Conservation (phyloP, 306 rosid genomes). For the Dryas drummondii region DNA sequence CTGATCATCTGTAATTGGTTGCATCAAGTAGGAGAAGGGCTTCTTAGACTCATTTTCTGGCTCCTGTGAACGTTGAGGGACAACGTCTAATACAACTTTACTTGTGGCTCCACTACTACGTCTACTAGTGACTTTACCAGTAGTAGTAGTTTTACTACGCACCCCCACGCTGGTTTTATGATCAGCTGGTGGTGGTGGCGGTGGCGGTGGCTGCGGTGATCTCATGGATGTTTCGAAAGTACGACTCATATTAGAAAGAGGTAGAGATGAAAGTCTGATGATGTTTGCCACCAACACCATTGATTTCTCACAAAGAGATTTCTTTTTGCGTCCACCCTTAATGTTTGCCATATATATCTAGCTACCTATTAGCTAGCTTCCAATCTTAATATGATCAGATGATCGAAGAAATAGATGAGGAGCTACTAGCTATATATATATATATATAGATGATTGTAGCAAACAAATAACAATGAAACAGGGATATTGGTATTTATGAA, state of each 20-base stretch:
- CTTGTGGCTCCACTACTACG: neutral
- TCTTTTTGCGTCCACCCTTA: constrained; percentile 24
- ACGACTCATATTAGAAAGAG: constrained; percentile 37
- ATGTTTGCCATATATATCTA: neutral
- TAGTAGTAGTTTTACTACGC: neutral
- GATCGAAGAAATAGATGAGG: no score
- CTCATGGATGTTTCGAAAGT: constrained; percentile 17
- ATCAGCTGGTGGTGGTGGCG: neutral
- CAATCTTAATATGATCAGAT: neutral
- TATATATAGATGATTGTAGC: neutral
- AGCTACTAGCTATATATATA: no score
- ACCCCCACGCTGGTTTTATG: neutral
- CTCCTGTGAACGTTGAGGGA: neutral
- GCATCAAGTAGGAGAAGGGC: no score
- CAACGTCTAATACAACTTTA: neutral
- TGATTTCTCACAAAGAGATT: constrained; percentile 62
- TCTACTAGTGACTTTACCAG: no score
- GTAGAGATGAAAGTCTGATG: constrained; percentile 57
- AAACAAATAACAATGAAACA: neutral
- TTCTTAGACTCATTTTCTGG: constrained; percentile 9
- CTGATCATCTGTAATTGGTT: no score
- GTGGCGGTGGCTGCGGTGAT: neutral
- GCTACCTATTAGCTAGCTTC: neutral
- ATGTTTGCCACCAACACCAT: constrained; percentile 61
- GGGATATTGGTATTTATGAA: neutral